Percentiles rank a stretch among this genome's conserved stretches.
Evolutionary conservation across 208 protist species (phyloP).

Genomic region (Acanthamoeba triangularis): DNA sequence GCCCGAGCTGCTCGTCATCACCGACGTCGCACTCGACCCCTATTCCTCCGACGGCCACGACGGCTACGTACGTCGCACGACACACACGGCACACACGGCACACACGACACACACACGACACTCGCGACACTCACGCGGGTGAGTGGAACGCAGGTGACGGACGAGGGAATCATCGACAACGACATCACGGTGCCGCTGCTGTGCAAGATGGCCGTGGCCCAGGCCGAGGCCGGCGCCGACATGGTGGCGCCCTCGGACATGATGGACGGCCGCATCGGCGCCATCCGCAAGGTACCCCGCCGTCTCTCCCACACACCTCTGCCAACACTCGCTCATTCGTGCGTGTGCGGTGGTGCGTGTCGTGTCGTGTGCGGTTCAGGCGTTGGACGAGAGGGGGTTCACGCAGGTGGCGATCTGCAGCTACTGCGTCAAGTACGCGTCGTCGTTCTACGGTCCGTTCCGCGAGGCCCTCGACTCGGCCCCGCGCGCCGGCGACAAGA

Average conservation of each 20-base stretch:
- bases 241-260: constrained; percentile 95
- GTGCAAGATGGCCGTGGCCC: constrained; percentile 87
- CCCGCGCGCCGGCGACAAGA: constrained; percentile 88
- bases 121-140: neutral
- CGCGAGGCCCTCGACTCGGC: constrained; percentile 90
- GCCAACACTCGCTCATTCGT: constrained; percentile 48
- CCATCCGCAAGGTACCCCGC: constrained; percentile 82
- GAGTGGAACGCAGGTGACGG: constrained; percentile 43
- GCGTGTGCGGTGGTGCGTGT: neutral
- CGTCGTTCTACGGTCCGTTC: constrained; percentile 95
- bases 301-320: constrained; percentile 48
- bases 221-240: constrained; percentile 90
- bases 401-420: constrained; percentile 81
- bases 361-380: constrained; percentile 58
- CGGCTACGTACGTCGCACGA: constrained; percentile 36
- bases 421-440: constrained; percentile 94
- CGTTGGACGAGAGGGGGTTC: constrained; percentile 80
- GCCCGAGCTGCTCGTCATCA: constrained; percentile 81
- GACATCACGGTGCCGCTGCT: constrained; percentile 88
- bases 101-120: neutral
- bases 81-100: neutral
- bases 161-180: constrained; percentile 91
- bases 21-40: constrained; percentile 85
- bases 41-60: constrained; percentile 86
- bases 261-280: constrained; percentile 94